A percentile compares a stretch with the other conserved stretches of the same genome.
Conservation (phyloP, 163 green algal genomes). For the Chlamydomonas reinhardtii region DNA sequence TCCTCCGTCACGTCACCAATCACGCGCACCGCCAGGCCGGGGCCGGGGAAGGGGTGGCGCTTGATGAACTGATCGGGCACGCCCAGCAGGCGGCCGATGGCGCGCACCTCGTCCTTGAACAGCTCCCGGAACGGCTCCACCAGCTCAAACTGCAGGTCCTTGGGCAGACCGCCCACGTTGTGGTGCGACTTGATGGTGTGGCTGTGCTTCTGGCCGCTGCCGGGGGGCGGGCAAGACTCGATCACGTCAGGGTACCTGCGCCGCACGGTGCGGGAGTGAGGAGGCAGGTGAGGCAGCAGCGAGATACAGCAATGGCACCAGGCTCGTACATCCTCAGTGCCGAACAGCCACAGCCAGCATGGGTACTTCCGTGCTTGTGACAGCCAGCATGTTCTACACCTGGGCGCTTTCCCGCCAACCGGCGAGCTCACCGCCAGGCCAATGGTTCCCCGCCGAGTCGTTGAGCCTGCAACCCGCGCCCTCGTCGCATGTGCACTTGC, state of each 20-base stretch:
- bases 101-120: constrained; percentile 97
- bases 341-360: too few relatives aligned
- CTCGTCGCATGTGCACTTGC: too few relatives aligned
- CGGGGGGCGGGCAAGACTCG: constrained; percentile 96
- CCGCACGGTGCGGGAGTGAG: constrained; percentile 37
- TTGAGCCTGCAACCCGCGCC: too few relatives aligned
- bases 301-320: too few relatives aligned
- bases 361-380: too few relatives aligned
- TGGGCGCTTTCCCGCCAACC: too few relatives aligned
- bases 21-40: constrained; percentile 95
- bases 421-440: too few relatives aligned
- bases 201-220: constrained; percentile 95
- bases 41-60: constrained; percentile 97
- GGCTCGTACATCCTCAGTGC: too few relatives aligned
- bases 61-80: constrained; percentile 95
- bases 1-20: constrained; percentile 96
- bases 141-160: constrained; percentile 97
- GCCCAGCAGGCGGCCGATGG: constrained; percentile 91
- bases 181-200: constrained; percentile 99
- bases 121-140: constrained; percentile 98
- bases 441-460: too few relatives aligned
- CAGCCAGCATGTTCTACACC: too few relatives aligned
- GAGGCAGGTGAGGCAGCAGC: not conserved
- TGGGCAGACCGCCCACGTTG: constrained; percentile 98
- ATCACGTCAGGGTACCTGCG: constrained; percentile 99